Evolutionary conservation across 2,329 filamentous ascomycete genomes (phyloP).

Genomic region (Aspergillus melleus): DNA sequence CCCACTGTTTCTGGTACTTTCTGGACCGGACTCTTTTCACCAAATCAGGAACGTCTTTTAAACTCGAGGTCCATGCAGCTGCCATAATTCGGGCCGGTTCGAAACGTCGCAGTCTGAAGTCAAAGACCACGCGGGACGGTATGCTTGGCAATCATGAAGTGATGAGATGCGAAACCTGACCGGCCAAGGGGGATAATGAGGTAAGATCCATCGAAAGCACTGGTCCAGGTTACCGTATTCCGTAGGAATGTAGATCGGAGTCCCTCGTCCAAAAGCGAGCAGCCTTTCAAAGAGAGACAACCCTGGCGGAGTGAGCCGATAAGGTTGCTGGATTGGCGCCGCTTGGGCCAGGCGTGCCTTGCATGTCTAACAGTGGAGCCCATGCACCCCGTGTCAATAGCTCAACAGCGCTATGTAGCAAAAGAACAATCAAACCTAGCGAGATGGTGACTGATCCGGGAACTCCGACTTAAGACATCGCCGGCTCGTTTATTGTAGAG

Average conservation of each 20-base stretch:
- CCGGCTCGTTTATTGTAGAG: background rate
- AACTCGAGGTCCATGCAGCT: conserved; percentile 8
- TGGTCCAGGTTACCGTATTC: conserved; percentile 5
- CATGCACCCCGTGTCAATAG: conserved; percentile 8
- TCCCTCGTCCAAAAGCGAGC: background rate
- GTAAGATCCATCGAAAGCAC: conserved; percentile 1
- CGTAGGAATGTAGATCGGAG: conserved; percentile 10
- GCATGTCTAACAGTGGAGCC: conserved; percentile 8
- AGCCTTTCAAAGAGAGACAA: background rate
- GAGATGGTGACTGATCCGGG: background rate
- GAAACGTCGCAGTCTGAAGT: conserved; percentile 12
- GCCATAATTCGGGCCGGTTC: conserved; percentile 16
- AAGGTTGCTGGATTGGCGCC: conserved; percentile 13
- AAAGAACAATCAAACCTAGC: background rate
- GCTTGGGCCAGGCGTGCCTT: conserved; percentile 16
- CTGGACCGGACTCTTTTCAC: background rate
- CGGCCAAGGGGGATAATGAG: background rate
- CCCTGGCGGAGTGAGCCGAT: conserved; percentile 4
- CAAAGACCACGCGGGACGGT: conserved; percentile 11
- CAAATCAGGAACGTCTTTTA: background rate
- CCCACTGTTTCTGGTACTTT: background rate
- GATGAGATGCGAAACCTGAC: background rate
- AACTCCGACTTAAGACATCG: background rate
- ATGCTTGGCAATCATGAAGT: conserved; percentile 5
- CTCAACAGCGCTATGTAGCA: background rate